These are phyloP conservation scores for Plasmopara halstedii DNA, from an alignment of 352 stramenopile genomes.

Conservation along the genomic window DNA sequence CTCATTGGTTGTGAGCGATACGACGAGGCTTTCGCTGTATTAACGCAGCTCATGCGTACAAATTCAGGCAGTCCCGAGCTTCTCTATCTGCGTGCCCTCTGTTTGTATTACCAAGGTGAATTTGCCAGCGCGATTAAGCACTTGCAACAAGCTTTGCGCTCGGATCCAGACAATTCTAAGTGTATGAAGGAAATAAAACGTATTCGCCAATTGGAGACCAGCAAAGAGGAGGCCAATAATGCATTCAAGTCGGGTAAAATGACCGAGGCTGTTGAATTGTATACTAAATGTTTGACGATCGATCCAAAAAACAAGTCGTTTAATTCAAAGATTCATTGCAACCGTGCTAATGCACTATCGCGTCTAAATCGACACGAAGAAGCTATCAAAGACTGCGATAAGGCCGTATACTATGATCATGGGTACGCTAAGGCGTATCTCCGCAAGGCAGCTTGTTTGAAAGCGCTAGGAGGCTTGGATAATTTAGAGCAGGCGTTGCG, in stretches of 20 bases:
- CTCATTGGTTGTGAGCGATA: conserved; percentile 75
- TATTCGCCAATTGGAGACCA: conserved; percentile 76
- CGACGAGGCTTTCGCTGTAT: conserved; percentile 72
- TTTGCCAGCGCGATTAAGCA: conserved; percentile 91
- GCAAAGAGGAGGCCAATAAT: conserved; percentile 87
- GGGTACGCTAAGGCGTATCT: conserved; percentile 89
- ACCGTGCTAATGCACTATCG: conserved; percentile 83
- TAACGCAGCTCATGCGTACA: conserved; percentile 81
- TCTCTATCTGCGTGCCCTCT: conserved; percentile 79
- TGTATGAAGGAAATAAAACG: conserved; percentile 85
- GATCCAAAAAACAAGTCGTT: conserved; percentile 88
- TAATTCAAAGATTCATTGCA: conserved; percentile 92
- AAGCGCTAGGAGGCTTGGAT: conserved; percentile 70
- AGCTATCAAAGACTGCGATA: conserved; percentile 85
- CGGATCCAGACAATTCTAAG: conserved; percentile 86
- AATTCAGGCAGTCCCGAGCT: conserved; percentile 78
- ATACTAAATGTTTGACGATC: conserved; percentile 80
- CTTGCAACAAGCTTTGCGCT: conserved; percentile 84
- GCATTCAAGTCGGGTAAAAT: conserved; percentile 82
- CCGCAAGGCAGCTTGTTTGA: conserved; percentile 72
- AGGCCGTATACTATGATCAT: conserved; percentile 86
- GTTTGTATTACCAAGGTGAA: conserved; percentile 90
- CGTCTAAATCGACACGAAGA: conserved; percentile 80
- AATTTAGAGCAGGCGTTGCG: conserved; percentile 86
- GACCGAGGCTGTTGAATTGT: conserved; percentile 81